A percentile compares a stretch with the other conserved stretches of the same genome.
These are phyloP conservation scores for Polytolypa hystricis DNA, from an alignment of 2,329 filamentous ascomycete species.

Conservation along the genomic window DNA sequence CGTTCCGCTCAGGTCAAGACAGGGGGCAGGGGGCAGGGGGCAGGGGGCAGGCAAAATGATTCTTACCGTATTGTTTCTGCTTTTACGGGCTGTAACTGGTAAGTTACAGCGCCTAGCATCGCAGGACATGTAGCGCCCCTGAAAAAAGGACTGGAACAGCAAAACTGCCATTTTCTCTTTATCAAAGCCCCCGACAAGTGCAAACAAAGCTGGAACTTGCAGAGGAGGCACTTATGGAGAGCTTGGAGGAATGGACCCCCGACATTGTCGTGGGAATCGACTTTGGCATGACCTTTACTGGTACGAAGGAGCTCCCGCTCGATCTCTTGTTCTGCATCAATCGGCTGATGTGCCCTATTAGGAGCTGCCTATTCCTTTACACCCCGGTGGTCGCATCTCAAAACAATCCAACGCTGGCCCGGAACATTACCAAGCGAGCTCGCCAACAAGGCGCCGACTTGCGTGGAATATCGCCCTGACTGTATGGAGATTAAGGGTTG, in stretches of 20 bases:
- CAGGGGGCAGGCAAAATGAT: no score
- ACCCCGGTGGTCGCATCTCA: constrained; percentile 21
- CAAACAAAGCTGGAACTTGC: no score
- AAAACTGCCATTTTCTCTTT: no score
- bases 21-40: no score
- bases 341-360: constrained; percentile 13
- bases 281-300: constrained; percentile 8
- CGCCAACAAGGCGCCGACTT: constrained; percentile 14
- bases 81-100: no score
- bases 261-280: constrained; percentile 11
- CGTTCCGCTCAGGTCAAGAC: no score
- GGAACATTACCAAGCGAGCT: constrained; percentile 12
- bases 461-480: constrained; percentile 3
- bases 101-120: no score
- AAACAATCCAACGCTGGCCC: constrained; percentile 7
- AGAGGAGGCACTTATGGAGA: constrained; percentile 1
- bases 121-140: no score
- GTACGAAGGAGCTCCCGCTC: constrained; percentile 8
- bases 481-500: constrained; percentile 5
- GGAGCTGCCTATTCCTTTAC: constrained; percentile 27
- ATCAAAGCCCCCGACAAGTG: no score
- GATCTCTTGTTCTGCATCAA: constrained; percentile 16
- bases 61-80: no score
- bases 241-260: constrained; percentile 14
- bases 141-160: neutral